phyloP scores from a whole-genome alignment of 129 eudicot genomes.

The Centrapalus pauciflorus region DNA sequence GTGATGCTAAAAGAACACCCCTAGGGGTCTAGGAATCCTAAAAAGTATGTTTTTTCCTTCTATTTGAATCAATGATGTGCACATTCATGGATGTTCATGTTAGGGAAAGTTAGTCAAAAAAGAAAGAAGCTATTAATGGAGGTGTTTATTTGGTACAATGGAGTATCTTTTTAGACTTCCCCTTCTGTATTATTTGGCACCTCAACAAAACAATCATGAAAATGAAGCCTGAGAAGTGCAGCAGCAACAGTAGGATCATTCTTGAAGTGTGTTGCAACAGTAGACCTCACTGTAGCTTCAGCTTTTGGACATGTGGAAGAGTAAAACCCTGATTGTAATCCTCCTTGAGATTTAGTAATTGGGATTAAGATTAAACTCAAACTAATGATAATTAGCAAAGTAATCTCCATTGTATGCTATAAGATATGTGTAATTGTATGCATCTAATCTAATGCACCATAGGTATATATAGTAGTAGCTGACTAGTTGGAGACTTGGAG shows the following conservation, averaged over 20 bases:
- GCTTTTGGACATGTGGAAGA: conserved; percentile 68
- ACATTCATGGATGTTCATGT: too few relatives aligned
- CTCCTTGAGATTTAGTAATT: conserved; percentile 37
- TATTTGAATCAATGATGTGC: too few relatives aligned
- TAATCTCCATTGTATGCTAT: conserved; percentile 29
- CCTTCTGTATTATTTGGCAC: too few relatives aligned
- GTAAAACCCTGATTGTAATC: conserved; percentile 49
- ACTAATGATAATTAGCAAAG: conserved; percentile 9
- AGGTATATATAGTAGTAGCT: background rate
- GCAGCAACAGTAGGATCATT: conserved; percentile 65
- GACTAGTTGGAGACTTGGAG: background rate
- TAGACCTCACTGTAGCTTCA: conserved; percentile 62
- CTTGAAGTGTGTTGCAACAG: conserved; percentile 51
- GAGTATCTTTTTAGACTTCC: too few relatives aligned
- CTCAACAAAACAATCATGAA: conserved; percentile 90
- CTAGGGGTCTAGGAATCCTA: too few relatives aligned
- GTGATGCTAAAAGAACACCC: too few relatives aligned
- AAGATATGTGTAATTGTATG: conserved; percentile 9
- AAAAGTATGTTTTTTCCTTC: too few relatives aligned
- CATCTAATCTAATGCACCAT: background rate
- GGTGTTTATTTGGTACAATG: too few relatives aligned
- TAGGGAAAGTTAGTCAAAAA: too few relatives aligned
- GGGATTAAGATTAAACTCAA: conserved; percentile 17
- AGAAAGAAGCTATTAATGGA: too few relatives aligned
- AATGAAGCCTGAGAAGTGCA: conserved; percentile 74